Percentiles rank a stretch among this genome's conserved stretches.
phyloP scores from a whole-genome alignment of 2,329 filamentous ascomycete genomes.

The Tolypocladium cylindrosporum region DNA sequence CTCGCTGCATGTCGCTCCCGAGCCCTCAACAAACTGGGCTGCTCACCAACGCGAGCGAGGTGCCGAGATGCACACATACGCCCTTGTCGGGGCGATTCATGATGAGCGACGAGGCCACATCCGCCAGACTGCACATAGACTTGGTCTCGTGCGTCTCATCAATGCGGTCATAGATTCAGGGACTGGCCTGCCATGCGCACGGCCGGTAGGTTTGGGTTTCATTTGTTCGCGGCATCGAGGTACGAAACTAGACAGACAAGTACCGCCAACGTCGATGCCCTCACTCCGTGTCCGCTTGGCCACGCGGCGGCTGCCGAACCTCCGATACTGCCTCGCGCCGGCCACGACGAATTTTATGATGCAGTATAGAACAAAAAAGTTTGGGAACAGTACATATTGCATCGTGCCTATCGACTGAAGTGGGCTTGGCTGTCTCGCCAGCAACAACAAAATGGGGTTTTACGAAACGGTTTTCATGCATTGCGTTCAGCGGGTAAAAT shows the following conservation, averaged over 20 bases:
- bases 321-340: neutral
- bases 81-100: neutral
- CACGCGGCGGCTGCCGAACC: neutral
- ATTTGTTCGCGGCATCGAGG: neutral
- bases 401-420: constrained; percentile 12
- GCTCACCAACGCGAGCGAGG: neutral
- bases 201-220: neutral
- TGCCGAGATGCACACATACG: neutral
- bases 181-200: neutral
- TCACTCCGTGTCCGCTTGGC: neutral
- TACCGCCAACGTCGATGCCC: too few species aligned
- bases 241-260: neutral
- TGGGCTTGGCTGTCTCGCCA: constrained; percentile 10
- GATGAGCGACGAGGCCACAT: neutral
- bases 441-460: constrained; percentile 16
- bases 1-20: neutral
- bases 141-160: neutral
- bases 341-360: constrained; percentile 6
- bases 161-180: neutral
- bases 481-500: constrained; percentile 26
- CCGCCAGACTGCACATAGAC: neutral
- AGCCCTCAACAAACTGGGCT: neutral
- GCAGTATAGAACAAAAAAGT: constrained; percentile 10
- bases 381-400: constrained; percentile 19
- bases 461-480: constrained; percentile 26